Evolutionary conservation across 2,329 filamentous ascomycete species (phyloP), one percentile per base, ranked within the genome.

Genomic region (Emergomyces pasteurianus): DNA sequence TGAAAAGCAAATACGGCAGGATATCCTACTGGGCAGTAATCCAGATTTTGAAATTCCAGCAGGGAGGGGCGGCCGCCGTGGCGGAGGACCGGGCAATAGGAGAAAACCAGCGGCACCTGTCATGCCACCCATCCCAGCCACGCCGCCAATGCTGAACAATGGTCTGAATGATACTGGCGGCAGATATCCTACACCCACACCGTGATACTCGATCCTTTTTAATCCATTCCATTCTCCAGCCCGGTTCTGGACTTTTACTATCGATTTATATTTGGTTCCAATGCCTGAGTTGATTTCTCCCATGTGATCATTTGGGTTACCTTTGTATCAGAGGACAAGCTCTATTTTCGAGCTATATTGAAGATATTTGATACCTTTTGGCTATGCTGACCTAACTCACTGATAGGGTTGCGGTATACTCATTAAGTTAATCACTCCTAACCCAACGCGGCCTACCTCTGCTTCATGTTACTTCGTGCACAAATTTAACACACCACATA

Each of bases 31-130:
- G 62, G 85, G 86, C 68, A 85, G 80, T 52, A 96, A 95, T 69
- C 91, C 92, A 0, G 91, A 96, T 72, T 96, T 96, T 75, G 82
- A 87, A 65, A 73, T 96, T 53, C 43, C 56, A 34, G 86, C 86
- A 1, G 67, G 64, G 28, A 63, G 66, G 40, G 67, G n/a, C n/a
- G n/a, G n/a, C n/a, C n/a, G 67, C 31, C 63, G 66, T 23, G 66
- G 66, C 2, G 66, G 66, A 38, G 64, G 63, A 55, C 60, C 60
- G 18, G 42, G 52, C 49, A 53, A 61, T 21, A 62, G 56, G n/a
- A 62, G 61, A 52, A 62, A 61, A 3, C 43, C 47, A 50, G 8
- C 43, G 26, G 26, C 31, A 12, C 46, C 46, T 5, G 47, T 21
- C 14, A 53, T 59, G 61, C 63, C 62, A 3, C 65, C 67, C 18